Evolutionary conservation across 2,329 filamentous ascomycete genomes (phyloP).

Genomic region (Hypoxylon sp.): DNA sequence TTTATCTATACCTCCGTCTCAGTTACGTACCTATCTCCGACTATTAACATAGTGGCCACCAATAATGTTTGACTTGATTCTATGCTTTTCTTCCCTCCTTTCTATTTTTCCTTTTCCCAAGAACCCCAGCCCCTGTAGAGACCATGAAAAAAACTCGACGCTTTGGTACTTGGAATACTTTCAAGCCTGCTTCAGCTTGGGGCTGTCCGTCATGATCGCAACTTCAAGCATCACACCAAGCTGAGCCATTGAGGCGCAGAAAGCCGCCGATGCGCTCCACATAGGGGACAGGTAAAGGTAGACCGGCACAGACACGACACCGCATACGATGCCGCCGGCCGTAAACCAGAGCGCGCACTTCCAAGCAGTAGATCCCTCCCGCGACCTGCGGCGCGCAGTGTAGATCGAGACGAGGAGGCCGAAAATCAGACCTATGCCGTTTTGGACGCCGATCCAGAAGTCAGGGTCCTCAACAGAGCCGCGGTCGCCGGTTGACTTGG

Average conservation of each 20-base stretch:
- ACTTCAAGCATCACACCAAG: constrained; percentile 6
- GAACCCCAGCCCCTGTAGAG: background rate
- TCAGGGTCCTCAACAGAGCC: constrained; percentile 17
- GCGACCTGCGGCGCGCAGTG: background rate
- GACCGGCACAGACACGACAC: background rate
- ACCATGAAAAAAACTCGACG: too few species aligned
- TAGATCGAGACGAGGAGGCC: constrained; percentile 2
- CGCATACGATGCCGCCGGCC: constrained; percentile 3
- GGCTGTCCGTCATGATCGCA: constrained; percentile 4
- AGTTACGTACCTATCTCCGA: too few species aligned
- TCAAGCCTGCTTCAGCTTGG: constrained; percentile 17
- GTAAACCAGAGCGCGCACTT: constrained; percentile 4
- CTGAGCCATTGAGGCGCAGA: background rate
- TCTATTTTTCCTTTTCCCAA: background rate
- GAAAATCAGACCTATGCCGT: background rate
- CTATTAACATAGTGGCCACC: background rate
- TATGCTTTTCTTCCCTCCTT: background rate
- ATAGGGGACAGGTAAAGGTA: constrained; percentile 8
- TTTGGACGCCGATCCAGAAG: constrained; percentile 8
- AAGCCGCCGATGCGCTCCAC: constrained; percentile 9
- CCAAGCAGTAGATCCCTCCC: constrained; percentile 12
- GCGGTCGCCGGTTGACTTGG: background rate
- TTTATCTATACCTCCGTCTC: too few species aligned
- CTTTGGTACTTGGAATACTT: background rate
- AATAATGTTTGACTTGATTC: too few species aligned